These are phyloP conservation scores for Aspergillus coremiiformis DNA, from an alignment of 495 filamentous ascomycete species.

Conservation along the genomic window DNA sequence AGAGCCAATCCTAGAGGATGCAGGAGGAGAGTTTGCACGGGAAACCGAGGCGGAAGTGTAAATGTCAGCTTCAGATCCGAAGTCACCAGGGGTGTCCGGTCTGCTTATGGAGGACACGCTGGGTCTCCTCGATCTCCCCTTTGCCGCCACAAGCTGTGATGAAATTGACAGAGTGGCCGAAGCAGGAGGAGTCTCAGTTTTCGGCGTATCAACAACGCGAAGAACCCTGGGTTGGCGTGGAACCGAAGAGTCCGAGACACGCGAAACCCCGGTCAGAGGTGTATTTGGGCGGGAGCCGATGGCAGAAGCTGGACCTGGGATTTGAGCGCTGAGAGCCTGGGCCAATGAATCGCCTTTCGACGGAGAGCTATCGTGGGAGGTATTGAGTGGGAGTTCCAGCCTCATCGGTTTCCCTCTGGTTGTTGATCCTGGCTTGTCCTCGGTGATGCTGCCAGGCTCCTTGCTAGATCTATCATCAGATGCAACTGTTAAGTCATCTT, in stretches of 20 bases:
- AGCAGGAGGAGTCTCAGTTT: constrained; percentile 50
- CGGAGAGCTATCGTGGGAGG: constrained; percentile 13
- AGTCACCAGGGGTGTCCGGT: constrained; percentile 74
- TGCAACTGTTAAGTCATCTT: constrained; percentile 18
- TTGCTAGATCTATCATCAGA: constrained; percentile 16
- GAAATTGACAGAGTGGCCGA: constrained; percentile 34
- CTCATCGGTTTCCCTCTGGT: constrained; percentile 30
- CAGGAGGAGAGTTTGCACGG: constrained; percentile 81
- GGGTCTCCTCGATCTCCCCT: constrained; percentile 48
- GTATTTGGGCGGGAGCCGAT: constrained; percentile 32
- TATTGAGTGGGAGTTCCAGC: constrained; percentile 21
- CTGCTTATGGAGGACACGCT: constrained; percentile 55
- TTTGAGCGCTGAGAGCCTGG: constrained; percentile 12
- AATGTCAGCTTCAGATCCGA: constrained; percentile 68
- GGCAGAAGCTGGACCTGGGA: constrained; percentile 17
- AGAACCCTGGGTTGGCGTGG: constrained; percentile 48
- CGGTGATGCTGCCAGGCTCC: constrained; percentile 7
- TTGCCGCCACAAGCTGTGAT: constrained; percentile 31
- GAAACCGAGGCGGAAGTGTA: constrained; percentile 74
- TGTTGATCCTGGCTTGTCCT: constrained; percentile 8
- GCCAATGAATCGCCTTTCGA: constrained; percentile 18
- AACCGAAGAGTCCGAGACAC: constrained; percentile 42
- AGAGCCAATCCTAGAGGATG: constrained; percentile 61
- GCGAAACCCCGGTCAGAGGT: constrained; percentile 34
- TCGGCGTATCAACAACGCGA: constrained; percentile 65